Evolutionary conservation across 1,284 basidiomycete species (phyloP), one percentile per base, ranked within the genome.

Genomic region (Melampsora americana): DNA sequence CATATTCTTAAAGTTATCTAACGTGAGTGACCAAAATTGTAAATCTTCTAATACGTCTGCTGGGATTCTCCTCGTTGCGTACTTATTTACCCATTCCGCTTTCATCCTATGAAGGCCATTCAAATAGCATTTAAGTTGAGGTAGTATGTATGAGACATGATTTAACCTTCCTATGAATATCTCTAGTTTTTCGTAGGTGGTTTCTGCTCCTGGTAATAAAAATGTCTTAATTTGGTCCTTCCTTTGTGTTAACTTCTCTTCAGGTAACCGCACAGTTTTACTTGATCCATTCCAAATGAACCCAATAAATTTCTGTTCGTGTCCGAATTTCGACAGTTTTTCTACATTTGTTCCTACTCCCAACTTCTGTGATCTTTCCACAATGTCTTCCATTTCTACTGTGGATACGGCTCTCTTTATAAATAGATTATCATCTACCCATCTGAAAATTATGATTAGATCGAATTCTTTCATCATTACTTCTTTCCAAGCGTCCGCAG

Each of bases 71-170:
- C 66, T 46, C 11, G 30, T 11, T 23, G 66, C 66, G 7, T 5
- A 20, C 26, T 1, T 2, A 26, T n/a, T 67, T 12, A 23, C 42
- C 66, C 66, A 67, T 9, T 26, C 6, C 9, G 12, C 11, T 5
- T 9, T 7, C 42, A 23, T 5, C 32, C 64, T 35, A 66, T 16
- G 11, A 7, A 67, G 12, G 26, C 44, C n/a, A n/a, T n/a, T n/a
- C n/a, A n/a, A n/a, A n/a, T n/a, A n/a, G n/a, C n/a, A n/a, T n/a
- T n/a, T n/a, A 23, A 66, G 5, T 7, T 56, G 46, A 20, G 66
- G 66, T 56, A 66, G 9, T 4, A 66, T 42, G 42, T 42, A 46
- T 7, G 65, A 39, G 9, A 66, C 65, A 44, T 66, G 66, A 18
- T n/a, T 56, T 1, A 56, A n/a, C 18, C 28, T 14, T 56, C 48